These are phyloP conservation scores for Letharia lupina DNA, from an alignment of 495 filamentous ascomycete species.

Conservation along the genomic window DNA sequence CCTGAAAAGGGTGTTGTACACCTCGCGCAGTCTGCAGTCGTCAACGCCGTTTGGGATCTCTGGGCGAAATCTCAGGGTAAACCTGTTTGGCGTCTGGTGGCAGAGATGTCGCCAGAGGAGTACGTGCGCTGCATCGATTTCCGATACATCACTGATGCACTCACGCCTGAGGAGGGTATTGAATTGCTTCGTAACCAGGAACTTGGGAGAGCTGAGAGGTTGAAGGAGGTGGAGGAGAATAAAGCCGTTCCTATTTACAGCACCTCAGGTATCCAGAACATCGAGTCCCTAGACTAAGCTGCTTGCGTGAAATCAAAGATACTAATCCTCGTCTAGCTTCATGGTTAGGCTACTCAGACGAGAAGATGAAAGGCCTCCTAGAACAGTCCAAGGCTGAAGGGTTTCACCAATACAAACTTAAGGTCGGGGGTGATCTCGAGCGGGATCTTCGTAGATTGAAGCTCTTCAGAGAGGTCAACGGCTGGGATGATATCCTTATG, in stretches of 20 bases:
- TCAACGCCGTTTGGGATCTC: constrained; percentile 92
- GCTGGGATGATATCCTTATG: not conserved
- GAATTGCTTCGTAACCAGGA: not conserved
- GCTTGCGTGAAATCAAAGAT: not conserved
- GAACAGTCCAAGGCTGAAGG: not conserved
- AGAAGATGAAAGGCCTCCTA: constrained; percentile 2
- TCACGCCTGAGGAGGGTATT: not conserved
- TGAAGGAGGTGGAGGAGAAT: not conserved
- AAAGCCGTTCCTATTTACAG: not conserved
- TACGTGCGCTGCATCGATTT: not conserved
- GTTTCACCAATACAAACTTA: not conserved
- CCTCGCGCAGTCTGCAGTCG: constrained; percentile 78
- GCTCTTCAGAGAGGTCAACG: not conserved
- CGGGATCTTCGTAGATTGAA: not conserved
- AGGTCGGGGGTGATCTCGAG: not conserved
- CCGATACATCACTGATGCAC: not conserved
- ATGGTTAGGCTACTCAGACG: not conserved
- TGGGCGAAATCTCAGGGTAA: constrained; percentile 82
- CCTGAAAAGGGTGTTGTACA: constrained; percentile 95
- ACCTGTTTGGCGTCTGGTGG: constrained; percentile 80
- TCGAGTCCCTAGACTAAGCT: not conserved
- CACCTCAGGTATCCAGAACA: not conserved
- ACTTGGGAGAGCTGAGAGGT: not conserved
- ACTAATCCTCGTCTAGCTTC: not conserved
- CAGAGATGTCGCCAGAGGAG: not conserved